These are phyloP conservation scores for Lepidium africanum DNA, from an alignment of 345 rosid species.

Conservation along the genomic window DNA sequence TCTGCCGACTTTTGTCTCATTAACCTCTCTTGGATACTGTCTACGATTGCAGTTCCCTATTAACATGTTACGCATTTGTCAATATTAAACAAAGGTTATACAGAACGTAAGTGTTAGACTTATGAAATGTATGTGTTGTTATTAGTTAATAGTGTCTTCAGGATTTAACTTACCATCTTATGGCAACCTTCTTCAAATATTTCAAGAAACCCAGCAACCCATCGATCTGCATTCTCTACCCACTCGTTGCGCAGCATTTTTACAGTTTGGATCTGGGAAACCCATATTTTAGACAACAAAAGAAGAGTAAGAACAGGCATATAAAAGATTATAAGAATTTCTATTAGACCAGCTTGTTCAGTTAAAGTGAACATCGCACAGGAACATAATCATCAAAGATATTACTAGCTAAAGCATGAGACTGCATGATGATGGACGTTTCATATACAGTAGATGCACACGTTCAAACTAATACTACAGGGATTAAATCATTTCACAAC, in stretches of 20 bases:
- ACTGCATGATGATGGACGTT: neutral
- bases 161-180: conserved; percentile 64
- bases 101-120: neutral
- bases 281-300: neutral
- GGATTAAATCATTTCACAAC: neutral
- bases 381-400: neutral
- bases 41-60: conserved; percentile 86
- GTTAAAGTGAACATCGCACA: neutral
- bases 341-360: neutral
- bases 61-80: neutral
- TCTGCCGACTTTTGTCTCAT: conserved; percentile 35
- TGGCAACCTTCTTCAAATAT: conserved; percentile 99
- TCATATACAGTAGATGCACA: neutral
- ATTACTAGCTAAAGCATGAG: neutral
- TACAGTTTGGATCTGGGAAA: conserved; percentile 65
- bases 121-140: neutral
- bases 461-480: neutral
- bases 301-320: neutral
- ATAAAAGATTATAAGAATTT: neutral
- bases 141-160: neutral
- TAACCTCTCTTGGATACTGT: conserved; percentile 70
- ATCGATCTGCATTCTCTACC: conserved; percentile 98
- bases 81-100: neutral
- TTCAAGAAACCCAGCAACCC: conserved; percentile 98
- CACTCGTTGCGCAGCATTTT: conserved; percentile 83